Evolutionary conservation across 495 filamentous ascomycete species (phyloP), one percentile per base, ranked within the genome.

Genomic region (Penicillium diatomitis): DNA sequence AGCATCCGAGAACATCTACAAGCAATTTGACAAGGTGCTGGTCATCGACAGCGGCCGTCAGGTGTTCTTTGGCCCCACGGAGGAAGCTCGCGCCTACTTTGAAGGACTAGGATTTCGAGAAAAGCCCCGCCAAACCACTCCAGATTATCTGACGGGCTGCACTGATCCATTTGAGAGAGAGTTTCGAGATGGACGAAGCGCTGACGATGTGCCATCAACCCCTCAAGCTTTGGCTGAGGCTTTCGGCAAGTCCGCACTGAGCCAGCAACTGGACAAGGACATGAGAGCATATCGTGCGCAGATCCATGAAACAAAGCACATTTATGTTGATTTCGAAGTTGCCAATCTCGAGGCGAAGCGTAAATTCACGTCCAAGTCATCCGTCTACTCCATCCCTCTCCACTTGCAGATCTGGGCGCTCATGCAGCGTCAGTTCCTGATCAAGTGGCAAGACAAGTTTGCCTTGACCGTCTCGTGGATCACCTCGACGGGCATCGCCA

Each of bases 401-500:
- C 78, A 84, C 46, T 68, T 84, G 2, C 88, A 95, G 59, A 72
- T 91, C 5, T 90, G 85, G 86, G 83, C 85, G 5, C 57, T 92
- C 47, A 86, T 88, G 77, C 82, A 88, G 56, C 76, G 88, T 1
- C 88, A 95, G 58, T 91, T 86, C 60, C 69, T 86, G 30, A 79
- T 91, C 53, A 91, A 90, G 66, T 85, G 84, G 77, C 86, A 90
- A 57, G 88, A 95, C 57, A 84, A 83, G 43, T 86, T 90, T 55
- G 77, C 77, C 3, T 68, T 90, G n/a, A 70, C 73, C 8, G 80
- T 90, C 28, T 84, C 81, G 12, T 92, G 86, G 86, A 65, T 84
- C 38, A 85, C 87, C 5, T 81, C 79, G 51, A 83, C 88, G 39
- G 68, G 83, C 37, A 84, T 91, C 56, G 86, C 84, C 8, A 82